phyloP scores from a whole-genome alignment of 1,139 yeast species.

The Kodamaea arcana region DNA sequence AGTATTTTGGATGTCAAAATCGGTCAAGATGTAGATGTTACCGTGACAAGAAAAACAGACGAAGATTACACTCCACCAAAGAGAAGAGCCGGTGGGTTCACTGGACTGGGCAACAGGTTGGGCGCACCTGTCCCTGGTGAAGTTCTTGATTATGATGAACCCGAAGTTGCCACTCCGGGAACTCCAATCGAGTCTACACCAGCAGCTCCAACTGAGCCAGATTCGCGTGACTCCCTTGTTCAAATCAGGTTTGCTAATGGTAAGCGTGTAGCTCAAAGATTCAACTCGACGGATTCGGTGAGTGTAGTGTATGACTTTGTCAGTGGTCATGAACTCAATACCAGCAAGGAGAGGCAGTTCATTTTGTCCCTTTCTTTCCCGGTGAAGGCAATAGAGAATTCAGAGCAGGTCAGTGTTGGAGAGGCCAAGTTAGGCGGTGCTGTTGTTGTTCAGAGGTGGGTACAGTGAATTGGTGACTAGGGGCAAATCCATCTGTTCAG shows the following conservation, averaged over 20 bases:
- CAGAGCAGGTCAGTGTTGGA: conserved; percentile 47
- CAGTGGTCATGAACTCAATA: conserved; percentile 38
- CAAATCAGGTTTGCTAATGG: conserved; percentile 89
- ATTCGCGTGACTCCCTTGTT: conserved; percentile 66
- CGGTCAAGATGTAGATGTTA: conserved; percentile 95
- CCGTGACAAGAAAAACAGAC: conserved; percentile 73
- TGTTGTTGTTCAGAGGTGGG: conserved; percentile 89
- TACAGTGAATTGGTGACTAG: too few species aligned
- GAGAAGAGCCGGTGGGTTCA: conserved; percentile 63
- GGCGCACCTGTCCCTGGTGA: conserved; percentile 90
- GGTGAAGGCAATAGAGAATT: conserved; percentile 63
- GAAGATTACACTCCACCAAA: conserved; percentile 79
- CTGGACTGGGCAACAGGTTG: conserved; percentile 80
- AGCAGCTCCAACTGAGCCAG: conserved; percentile 11
- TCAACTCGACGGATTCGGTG: conserved; percentile 66
- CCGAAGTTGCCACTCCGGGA: conserved; percentile 10
- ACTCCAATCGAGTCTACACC: conserved; percentile 6
- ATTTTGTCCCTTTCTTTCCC: conserved; percentile 82
- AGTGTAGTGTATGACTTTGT: conserved; percentile 68
- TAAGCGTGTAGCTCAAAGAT: conserved; percentile 58
- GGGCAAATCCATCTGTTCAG: too few species aligned
- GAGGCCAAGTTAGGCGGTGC: conserved; percentile 80
- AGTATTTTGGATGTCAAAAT: conserved; percentile 74
- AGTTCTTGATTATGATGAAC: conserved; percentile 9
- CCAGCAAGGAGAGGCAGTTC: conserved; percentile 46